phyloP scores from a whole-genome alignment of 192 early-diverging fungal species.

The Phycomyces nitens region DNA sequence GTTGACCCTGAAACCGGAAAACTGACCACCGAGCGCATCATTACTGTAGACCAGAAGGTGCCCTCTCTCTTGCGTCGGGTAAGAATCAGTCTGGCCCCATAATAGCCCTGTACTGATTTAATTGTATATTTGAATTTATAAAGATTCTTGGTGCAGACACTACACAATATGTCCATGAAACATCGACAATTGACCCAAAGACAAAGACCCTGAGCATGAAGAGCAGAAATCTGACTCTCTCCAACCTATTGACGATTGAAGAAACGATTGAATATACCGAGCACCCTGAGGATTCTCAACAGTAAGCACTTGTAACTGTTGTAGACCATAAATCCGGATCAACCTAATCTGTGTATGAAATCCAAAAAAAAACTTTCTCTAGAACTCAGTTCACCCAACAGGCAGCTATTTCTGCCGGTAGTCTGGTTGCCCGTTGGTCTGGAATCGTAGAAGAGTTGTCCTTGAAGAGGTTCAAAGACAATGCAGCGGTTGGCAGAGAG shows the following conservation, averaged over 20 bases:
- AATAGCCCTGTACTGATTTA: too few relatives aligned
- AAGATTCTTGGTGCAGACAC: slow-evolving; percentile 65
- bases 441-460: slow-evolving; percentile 78
- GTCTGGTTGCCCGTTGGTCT: slow-evolving; percentile 60
- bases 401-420: slow-evolving; percentile 76
- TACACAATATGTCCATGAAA: slow-evolving; percentile 83
- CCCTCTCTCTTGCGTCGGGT: slow-evolving; percentile 70
- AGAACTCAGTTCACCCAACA: slow-evolving; percentile 76
- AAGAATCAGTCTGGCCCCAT: neutral
- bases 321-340: neutral
- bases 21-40: slow-evolving; percentile 85
- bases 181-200: slow-evolving; percentile 77
- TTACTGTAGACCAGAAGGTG: slow-evolving; percentile 81
- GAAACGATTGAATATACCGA: slow-evolving; percentile 78
- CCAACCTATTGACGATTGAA: slow-evolving; percentile 75
- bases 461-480: slow-evolving; percentile 80
- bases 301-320: slow-evolving; percentile 13
- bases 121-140: too few relatives aligned
- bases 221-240: slow-evolving; percentile 83
- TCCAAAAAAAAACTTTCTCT: neutral
- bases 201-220: slow-evolving; percentile 67
- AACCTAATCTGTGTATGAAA: neutral
- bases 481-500: slow-evolving; percentile 75
- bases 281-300: slow-evolving; percentile 47
- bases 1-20: slow-evolving; percentile 81